Percentiles rank a stretch among this genome's conserved stretches.
Evolutionary conservation across 495 filamentous ascomycete genomes (phyloP).

Genomic region (Hypoxylon lenormandii): DNA sequence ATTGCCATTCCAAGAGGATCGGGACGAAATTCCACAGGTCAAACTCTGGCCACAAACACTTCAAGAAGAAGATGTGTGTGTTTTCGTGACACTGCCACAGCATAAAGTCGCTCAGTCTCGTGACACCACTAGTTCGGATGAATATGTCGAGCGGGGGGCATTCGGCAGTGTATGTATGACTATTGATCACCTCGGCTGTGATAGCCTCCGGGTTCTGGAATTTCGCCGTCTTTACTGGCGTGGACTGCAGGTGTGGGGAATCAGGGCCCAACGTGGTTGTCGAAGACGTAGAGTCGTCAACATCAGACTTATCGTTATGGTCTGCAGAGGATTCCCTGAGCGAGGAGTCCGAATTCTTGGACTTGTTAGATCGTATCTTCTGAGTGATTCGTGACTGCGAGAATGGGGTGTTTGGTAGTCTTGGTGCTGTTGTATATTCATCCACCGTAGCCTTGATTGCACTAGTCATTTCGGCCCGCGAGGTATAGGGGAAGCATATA

Average conservation of each 20-base stretch:
- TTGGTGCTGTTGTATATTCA: constrained; percentile 78
- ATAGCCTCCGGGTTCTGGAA: constrained; percentile 82
- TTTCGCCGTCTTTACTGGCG: constrained; percentile 41
- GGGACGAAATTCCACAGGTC: constrained; percentile 94
- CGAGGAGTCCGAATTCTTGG: constrained; percentile 62
- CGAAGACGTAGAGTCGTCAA: constrained; percentile 69
- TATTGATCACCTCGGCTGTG: constrained; percentile 78
- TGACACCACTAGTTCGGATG: constrained; percentile 89
- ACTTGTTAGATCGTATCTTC: constrained; percentile 75
- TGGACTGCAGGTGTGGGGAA: constrained; percentile 57
- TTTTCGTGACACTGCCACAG: constrained; percentile 96
- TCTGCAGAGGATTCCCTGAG: constrained; percentile 56
- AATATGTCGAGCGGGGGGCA: constrained; percentile 90
- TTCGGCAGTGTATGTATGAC: constrained; percentile 84
- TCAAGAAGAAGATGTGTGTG: constrained; percentile 89
- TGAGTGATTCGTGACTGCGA: constrained; percentile 86
- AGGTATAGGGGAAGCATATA: constrained; percentile 97
- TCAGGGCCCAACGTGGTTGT: constrained; percentile 61
- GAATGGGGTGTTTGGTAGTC: constrained; percentile 74
- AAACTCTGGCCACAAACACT: constrained; percentile 96
- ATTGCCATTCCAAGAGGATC: constrained; percentile 91
- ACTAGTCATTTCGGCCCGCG: constrained; percentile 93
- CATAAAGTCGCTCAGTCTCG: constrained; percentile 95
- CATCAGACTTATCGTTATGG: constrained; percentile 54
- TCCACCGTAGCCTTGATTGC: constrained; percentile 86